phyloP scores from a whole-genome alignment of 2,329 filamentous ascomycete genomes.

The Sordariomycetes sp. region DNA sequence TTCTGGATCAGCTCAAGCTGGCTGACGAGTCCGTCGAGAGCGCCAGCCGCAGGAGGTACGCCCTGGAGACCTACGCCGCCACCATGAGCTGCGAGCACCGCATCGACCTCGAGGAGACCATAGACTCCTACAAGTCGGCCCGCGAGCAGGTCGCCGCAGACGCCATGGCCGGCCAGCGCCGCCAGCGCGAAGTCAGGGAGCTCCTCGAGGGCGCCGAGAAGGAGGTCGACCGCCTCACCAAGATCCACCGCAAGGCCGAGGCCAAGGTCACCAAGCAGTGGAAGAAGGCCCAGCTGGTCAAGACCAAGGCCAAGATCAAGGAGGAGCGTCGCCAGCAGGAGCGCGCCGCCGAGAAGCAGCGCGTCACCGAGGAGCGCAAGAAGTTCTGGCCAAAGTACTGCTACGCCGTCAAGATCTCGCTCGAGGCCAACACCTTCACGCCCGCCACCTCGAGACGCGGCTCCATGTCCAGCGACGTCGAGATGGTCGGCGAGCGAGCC shows the following conservation, averaged over 20 bases:
- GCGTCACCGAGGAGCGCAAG: conserved; percentile 31
- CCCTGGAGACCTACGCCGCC: conserved; percentile 30
- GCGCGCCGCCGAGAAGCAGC: conserved; percentile 28
- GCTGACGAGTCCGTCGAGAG: conserved; percentile 7
- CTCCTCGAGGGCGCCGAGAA: conserved; percentile 20
- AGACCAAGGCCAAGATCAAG: conserved; percentile 23
- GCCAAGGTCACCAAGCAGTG: conserved; percentile 17
- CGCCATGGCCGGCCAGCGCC: conserved; percentile 20
- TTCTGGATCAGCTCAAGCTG: not conserved
- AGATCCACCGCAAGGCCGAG: conserved; percentile 15
- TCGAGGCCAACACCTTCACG: conserved; percentile 32
- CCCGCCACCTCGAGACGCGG: conserved; percentile 36
- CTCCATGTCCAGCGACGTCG: conserved; percentile 43
- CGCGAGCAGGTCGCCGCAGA: conserved; percentile 32
- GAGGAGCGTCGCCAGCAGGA: conserved; percentile 24
- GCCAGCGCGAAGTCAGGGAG: conserved; percentile 21
- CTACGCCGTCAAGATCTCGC: conserved; percentile 40
- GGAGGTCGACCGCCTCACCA: conserved; percentile 20
- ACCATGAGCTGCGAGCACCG: conserved; percentile 22
- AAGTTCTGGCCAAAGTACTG: conserved; percentile 40
- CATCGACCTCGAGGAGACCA: conserved; percentile 22
- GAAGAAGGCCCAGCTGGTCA: conserved; percentile 23
- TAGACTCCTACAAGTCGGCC: conserved; percentile 32
- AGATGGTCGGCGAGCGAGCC: conserved; percentile 21
- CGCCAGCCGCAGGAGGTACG: conserved; percentile 23